phyloP scores from a whole-genome alignment of 2,329 filamentous ascomycete species.

The Aureobasidium pullulans region DNA sequence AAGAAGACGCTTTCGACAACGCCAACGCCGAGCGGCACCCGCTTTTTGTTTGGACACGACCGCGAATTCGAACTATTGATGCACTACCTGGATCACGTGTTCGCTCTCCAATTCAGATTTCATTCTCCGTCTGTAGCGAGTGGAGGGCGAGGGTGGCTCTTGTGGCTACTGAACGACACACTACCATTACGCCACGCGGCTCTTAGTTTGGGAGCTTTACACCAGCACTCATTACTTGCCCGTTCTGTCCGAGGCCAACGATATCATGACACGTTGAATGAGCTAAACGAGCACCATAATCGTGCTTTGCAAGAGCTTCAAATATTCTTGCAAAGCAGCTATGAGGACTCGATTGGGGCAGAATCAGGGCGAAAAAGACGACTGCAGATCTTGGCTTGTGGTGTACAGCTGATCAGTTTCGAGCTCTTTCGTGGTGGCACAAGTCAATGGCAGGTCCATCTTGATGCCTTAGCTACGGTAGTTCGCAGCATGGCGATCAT shows the following conservation, averaged over 20 bases:
- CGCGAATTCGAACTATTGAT: slow-evolving; percentile 12
- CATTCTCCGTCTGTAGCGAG: neutral
- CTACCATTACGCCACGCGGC: slow-evolving; percentile 11
- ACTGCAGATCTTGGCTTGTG: slow-evolving; percentile 12
- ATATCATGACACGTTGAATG: slow-evolving; percentile 5
- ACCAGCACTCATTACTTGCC: slow-evolving; percentile 11
- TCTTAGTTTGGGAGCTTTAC: slow-evolving; percentile 7
- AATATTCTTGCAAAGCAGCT: slow-evolving; percentile 12
- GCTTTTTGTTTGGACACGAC: neutral
- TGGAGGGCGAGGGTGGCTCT: slow-evolving; percentile 11
- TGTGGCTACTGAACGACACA: slow-evolving; percentile 10
- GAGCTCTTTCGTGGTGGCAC: slow-evolving; percentile 12
- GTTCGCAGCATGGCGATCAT: neutral
- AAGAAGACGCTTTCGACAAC: neutral
- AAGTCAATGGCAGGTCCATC: slow-evolving; percentile 11
- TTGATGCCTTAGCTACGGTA: slow-evolving; percentile 1
- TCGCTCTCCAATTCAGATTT: slow-evolving; percentile 11
- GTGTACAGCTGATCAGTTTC: slow-evolving; percentile 13
- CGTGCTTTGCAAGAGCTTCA: slow-evolving; percentile 13
- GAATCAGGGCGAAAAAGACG: neutral
- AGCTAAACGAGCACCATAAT: slow-evolving; percentile 11
- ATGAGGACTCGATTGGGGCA: neutral
- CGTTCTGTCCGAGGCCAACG: neutral
- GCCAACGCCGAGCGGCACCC: neutral
- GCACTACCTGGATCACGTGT: slow-evolving; percentile 14